Percentiles rank a stretch among this genome's conserved stretches.
Evolutionary conservation across 371 early-diverging fungal species (phyloP).

Genomic region (Mortierella sp.): DNA sequence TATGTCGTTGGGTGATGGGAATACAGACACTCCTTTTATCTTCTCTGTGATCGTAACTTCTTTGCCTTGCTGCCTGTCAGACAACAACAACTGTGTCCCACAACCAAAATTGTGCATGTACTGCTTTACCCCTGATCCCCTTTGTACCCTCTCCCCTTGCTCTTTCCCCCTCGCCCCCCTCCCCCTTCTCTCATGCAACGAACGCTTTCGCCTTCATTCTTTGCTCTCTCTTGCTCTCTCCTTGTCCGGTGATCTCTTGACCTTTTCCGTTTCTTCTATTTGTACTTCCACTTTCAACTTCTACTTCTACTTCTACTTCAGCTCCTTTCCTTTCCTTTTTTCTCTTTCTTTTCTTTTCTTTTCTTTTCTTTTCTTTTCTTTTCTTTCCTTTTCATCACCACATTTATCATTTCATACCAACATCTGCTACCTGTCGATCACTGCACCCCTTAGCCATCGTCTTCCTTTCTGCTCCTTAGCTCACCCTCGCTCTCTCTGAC

Average conservation of each 20-base stretch:
- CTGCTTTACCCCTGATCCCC: neutral
- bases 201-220: neutral
- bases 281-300: neutral
- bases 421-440: conserved; percentile 6
- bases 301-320: neutral
- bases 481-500: neutral
- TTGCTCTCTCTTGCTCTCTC: neutral
- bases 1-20: neutral
- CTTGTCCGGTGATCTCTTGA: neutral
- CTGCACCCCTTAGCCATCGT: neutral
- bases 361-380: neutral
- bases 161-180: neutral
- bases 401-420: neutral
- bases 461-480: neutral
- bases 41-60: neutral
- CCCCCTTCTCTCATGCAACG: conserved; percentile 10
- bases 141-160: neutral
- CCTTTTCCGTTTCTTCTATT: neutral
- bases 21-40: neutral
- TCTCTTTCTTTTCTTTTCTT: conserved; percentile 2
- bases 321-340: conserved; percentile 8
- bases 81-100: neutral
- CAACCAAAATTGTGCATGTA: neutral
- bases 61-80: neutral
- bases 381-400: neutral